Evolutionary conservation across 176 grass and related monocot species (phyloP).

Genomic region (Triticum turgidum): DNA sequence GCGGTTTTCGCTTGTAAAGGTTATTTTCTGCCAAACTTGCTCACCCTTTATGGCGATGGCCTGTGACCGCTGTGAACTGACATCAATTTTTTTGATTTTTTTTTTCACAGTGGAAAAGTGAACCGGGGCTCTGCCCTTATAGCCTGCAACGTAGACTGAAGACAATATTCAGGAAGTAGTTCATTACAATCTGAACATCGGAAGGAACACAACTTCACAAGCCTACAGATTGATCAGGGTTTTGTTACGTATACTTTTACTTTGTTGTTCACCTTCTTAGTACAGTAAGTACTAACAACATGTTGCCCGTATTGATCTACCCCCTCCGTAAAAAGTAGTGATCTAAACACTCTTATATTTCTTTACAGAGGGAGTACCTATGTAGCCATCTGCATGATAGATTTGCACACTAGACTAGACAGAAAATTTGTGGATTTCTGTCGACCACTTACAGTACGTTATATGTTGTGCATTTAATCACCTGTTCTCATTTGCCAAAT

Average conservation of each 20-base stretch:
- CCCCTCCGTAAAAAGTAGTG: no score
- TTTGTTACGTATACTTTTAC: conserved; percentile 13
- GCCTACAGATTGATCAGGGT: not conserved
- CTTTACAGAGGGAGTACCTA: not conserved
- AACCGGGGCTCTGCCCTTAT: not conserved
- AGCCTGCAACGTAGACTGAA: not conserved
- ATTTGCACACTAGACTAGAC: conserved; percentile 26
- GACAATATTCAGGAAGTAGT: not conserved
- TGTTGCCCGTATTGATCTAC: conserved; percentile 17
- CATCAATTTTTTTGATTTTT: not conserved
- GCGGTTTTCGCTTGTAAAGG: not conserved
- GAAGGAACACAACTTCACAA: not conserved
- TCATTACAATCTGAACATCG: not conserved
- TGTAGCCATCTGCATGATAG: not conserved
- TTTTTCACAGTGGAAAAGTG: not conserved
- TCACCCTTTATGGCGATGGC: not conserved
- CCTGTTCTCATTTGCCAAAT: not conserved
- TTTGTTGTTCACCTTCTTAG: not conserved
- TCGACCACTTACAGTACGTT: not conserved
- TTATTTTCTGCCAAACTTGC: not conserved
- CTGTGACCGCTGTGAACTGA: not conserved
- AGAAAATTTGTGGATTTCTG: conserved; percentile 16
- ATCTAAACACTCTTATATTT: no score
- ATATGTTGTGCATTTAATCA: not conserved
- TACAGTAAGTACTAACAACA: conserved; percentile 1